A percentile compares a stretch with the other conserved stretches of the same genome.
These are phyloP conservation scores for Kodamaea laetipori DNA, from an alignment of 805 yeast genomes.

Conservation along the genomic window DNA sequence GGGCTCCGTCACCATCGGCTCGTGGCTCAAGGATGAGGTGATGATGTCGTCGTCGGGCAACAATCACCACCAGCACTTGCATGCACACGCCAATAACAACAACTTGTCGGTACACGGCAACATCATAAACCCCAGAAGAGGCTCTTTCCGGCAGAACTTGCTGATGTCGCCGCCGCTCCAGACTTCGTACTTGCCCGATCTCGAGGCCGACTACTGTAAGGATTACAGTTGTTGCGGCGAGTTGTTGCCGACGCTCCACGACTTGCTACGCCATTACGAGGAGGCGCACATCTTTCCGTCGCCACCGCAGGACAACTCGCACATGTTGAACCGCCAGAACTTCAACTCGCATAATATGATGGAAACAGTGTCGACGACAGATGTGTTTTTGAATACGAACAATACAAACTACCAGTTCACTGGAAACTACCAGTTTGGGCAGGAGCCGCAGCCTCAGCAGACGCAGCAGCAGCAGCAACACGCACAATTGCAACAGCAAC, in stretches of 20 bases:
- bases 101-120: slow-evolving; percentile 20
- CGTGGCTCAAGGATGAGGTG: slow-evolving; percentile 94
- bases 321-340: slow-evolving; percentile 31
- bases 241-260: slow-evolving; percentile 89
- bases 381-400: slow-evolving; percentile 69
- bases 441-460: slow-evolving; percentile 15
- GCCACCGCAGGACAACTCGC: slow-evolving; percentile 44
- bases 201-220: slow-evolving; percentile 94
- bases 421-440: slow-evolving; percentile 16
- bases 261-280: slow-evolving; percentile 89
- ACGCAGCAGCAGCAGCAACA: slow-evolving; percentile 18
- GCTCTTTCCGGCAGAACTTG: slow-evolving; percentile 37
- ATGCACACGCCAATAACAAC: slow-evolving; percentile 16
- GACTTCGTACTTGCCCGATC: slow-evolving; percentile 82
- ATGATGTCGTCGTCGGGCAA: slow-evolving; percentile 48
- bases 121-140: slow-evolving; percentile 39
- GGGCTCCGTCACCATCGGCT: slow-evolving; percentile 94
- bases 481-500: slow-evolving; percentile 9
- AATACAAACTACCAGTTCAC: slow-evolving; percentile 16
- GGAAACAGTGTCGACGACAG: slow-evolving; percentile 91
- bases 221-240: slow-evolving; percentile 97
- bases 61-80: slow-evolving; percentile 16
- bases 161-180: slow-evolving; percentile 65
- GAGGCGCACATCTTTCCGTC: slow-evolving; percentile 82
- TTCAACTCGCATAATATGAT: slow-evolving; percentile 57